Evolutionary conservation across 2,329 filamentous ascomycete genomes (phyloP), one percentile per base, ranked within the genome.

Genomic region (Hymenoscyphus albidus): DNA sequence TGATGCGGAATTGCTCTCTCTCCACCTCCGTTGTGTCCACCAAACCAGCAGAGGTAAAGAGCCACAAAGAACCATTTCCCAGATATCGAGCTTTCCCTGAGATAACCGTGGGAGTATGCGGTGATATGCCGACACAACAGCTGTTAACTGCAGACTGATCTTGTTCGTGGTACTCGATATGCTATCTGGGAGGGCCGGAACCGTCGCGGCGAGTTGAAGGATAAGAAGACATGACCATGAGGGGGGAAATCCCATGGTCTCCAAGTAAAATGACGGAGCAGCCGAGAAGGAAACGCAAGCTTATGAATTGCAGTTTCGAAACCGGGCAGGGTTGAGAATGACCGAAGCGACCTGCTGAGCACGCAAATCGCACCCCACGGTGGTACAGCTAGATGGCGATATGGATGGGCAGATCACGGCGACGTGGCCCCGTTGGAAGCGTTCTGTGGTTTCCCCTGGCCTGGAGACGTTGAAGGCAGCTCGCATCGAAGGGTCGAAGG

Each of bases 51-150:
- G 1, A 67, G 60, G 44, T 13, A 59, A 14, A 32, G 55, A 57
- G 42, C 58, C 35, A 72, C 66, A 58, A 69, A 64, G 12, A 40
- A 68, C 63, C 68, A 71, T 70, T 31, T 70, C 70, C 69, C 67
- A 70, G 42, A 65, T 18, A 44, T 60, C 66, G 38, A 71, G 35
- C 58, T 67, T 69, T 18, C 64, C 65, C 18, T 69, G 65, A 3
- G 63, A 65, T 22, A 64, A 62, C 27, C 66, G 66, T 14, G 62
- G 66, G 64, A 65, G 69, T 7, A 71, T 31, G 42, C 64, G 63
- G 31, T 67, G 65, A 44, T 69, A 48, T 12, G 40, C 66, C 13
- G 70, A 67, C 48, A 65, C 56, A 42, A 69, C 31, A 54, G 70
- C 61, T 32, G 67, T 68, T 14, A 64, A 18, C 44, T 64, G 64